Evolutionary conservation across 208 protist species (phyloP).

Genomic region (Trypanosoma conorhini): DNA sequence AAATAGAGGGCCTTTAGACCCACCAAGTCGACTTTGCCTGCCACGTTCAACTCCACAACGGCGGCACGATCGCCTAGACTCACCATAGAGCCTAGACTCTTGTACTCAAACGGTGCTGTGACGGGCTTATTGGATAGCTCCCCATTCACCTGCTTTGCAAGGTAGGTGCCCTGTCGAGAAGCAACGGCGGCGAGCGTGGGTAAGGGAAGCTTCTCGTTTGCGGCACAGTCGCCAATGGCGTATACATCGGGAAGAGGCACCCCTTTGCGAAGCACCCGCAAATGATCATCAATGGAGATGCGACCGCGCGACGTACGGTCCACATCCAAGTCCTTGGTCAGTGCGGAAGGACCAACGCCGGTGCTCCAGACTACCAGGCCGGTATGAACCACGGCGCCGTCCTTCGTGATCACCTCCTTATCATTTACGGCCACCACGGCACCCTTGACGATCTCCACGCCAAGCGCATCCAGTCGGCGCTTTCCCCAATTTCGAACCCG

Average conservation of each 20-base stretch:
- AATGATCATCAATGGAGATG: slow-evolving; percentile 67
- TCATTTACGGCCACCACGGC: slow-evolving; percentile 77
- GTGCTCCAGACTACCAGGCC: slow-evolving; percentile 91
- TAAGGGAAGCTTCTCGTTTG: slow-evolving; percentile 53
- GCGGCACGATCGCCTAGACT: slow-evolving; percentile 68
- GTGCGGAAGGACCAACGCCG: slow-evolving; percentile 74
- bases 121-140: slow-evolving; percentile 32
- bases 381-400: slow-evolving; percentile 51
- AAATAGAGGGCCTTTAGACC: slow-evolving; percentile 78
- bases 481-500: slow-evolving; percentile 80
- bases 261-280: slow-evolving; percentile 67
- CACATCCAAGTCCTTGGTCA: slow-evolving; percentile 72
- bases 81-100: slow-evolving; percentile 82
- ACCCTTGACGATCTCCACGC: slow-evolving; percentile 66
- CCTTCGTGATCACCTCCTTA: slow-evolving; percentile 70
- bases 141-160: slow-evolving; percentile 73
- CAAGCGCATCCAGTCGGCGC: slow-evolving; percentile 60
- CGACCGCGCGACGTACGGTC: slow-evolving; percentile 72
- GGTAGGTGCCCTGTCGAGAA: slow-evolving; percentile 77
- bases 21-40: slow-evolving; percentile 54
- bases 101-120: slow-evolving; percentile 64
- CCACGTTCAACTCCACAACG: slow-evolving; percentile 29
- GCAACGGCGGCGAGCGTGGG: slow-evolving; percentile 81
- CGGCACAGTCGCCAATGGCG: slow-evolving; percentile 85
- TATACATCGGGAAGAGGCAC: slow-evolving; percentile 77